Base-by-base conservation (phyloP, 495 filamentous ascomycete genomes). In the Penicillium maclennaniae region DNA sequence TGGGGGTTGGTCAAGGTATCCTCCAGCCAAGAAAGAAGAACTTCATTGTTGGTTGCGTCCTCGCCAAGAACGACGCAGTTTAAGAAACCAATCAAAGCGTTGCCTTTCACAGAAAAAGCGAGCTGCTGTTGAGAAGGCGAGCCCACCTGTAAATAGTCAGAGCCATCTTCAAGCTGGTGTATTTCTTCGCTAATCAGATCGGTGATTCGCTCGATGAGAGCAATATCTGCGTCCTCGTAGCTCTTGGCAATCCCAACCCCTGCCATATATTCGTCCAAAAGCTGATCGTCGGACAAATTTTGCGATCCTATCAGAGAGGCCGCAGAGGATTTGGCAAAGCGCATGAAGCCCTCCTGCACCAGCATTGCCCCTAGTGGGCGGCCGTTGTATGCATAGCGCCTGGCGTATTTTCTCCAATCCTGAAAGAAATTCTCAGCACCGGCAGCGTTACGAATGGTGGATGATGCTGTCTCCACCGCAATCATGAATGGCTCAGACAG, bases 281-380 rank as follows among this genome's bases (percentile, higher is more conserved):
- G 76, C 51, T 88, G 81, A 25, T 80, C 74, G 39, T 79, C 73
- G 19, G 77, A 80, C n/a, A 87, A 64, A 17, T 72, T 69, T 12
- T 83, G 75, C 2, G 81, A 77, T 14, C 84, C 79, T 43, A 82
- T 74, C 20, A 85, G 71, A 45, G 95, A 75, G 7, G 87, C 86
- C n/a, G 88, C 88, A 47, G 81, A 84, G 6, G 89, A 83, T 48
- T 89, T 86, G 23, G 95, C 76, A 43, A 97, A 81, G 63, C 81
- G 83, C 83, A 92, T 92, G 64, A 91, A 91, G 46, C 83, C 88
- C 61, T 87, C 83, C 64, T 91, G 90, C 15, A 98, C 69, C 7
- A 97, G 73, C 88, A 96, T 92, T n/a, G 91, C 90, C 5, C 93
- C 91, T 27, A 97, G 69, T 2, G 93, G 92, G 15, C 87, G 83